Conservation (phyloP, 352 stramenopile genomes). For the Phytophthora meadii region DNA sequence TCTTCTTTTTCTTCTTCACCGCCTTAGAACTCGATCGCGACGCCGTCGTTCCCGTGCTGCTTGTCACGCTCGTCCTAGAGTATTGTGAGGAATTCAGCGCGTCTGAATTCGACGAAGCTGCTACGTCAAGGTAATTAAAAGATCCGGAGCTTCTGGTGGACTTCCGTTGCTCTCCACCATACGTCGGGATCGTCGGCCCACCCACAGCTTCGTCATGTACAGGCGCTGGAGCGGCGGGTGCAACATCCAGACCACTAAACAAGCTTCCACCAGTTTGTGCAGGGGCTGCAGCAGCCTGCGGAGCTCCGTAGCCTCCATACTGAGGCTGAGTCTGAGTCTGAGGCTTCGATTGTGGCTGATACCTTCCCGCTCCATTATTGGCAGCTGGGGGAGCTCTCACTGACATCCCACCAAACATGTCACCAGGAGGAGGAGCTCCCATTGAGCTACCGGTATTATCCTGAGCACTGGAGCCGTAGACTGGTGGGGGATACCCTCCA, state of each 20-base stretch:
- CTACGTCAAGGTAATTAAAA: conserved; percentile 75
- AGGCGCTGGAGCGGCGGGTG: conserved; percentile 19
- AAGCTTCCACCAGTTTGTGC: conserved; percentile 34
- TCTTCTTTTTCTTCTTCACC: conserved; percentile 85
- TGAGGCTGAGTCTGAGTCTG: conserved; percentile 16
- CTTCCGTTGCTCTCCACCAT: conserved; percentile 50
- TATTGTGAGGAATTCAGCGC: conserved; percentile 23
- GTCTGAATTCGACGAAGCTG: conserved; percentile 20
- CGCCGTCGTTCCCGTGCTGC: conserved; percentile 35
- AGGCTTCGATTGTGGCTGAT: conserved; percentile 20
- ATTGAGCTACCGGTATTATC: conserved; percentile 17
- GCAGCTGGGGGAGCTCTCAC: conserved; percentile 44
- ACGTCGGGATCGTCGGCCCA: conserved; percentile 18
- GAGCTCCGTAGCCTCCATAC: conserved; percentile 42
- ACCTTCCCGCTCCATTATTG: conserved; percentile 22
- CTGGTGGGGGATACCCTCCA: conserved; percentile 22
- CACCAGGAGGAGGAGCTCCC: conserved; percentile 8
- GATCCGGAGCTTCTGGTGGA: conserved; percentile 43
- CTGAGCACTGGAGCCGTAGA: conserved; percentile 28
- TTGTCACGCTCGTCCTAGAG: conserved; percentile 35
- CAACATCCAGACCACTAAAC: conserved; percentile 64
- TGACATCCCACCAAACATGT: conserved; percentile 87
- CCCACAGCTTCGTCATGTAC: conserved; percentile 26
- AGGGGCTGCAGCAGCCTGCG: conserved; percentile 5
- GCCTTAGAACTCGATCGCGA: conserved; percentile 52